These are phyloP conservation scores for Paramecium caudatum DNA, from an alignment of 73 alveolate genomes.

Conservation along the genomic window DNA sequence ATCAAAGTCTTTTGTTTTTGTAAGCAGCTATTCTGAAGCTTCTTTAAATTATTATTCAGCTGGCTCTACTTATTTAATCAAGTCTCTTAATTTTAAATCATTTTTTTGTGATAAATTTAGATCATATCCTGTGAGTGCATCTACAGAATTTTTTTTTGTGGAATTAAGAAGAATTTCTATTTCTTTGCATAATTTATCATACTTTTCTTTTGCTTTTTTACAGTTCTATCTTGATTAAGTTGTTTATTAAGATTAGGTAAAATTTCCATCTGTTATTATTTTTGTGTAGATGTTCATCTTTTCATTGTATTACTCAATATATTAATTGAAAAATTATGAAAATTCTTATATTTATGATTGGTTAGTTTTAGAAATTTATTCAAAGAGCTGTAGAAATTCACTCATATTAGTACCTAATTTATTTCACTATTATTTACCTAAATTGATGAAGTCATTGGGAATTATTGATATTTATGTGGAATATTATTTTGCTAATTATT, in stretches of 20 bases:
- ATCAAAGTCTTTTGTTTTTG: constrained; percentile 14
- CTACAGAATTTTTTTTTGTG: not conserved
- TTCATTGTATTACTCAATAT: constrained; percentile 31
- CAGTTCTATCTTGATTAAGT: not conserved
- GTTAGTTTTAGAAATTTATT: constrained; percentile 40
- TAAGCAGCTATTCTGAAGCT: not conserved
- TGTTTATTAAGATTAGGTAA: not conserved
- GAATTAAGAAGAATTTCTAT: constrained; percentile 26
- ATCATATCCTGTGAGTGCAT: constrained; percentile 51
- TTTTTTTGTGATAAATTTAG: not conserved
- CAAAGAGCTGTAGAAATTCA: constrained; percentile 17
- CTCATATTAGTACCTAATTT: not conserved
- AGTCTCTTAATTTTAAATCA: constrained; percentile 33
- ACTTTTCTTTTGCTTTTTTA: constrained; percentile 60
- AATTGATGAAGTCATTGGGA: not conserved
- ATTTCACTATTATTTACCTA: not conserved
- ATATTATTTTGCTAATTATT: constrained; percentile 1
- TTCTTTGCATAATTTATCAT: constrained; percentile 48
- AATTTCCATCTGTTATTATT: constrained; percentile 53
- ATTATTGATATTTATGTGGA: not conserved
- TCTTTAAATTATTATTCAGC: constrained; percentile 35
- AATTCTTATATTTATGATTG: constrained; percentile 19
- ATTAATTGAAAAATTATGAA: not conserved
- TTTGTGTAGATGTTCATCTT: constrained; percentile 38
- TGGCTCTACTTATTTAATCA: constrained; percentile 17